Percentiles rank a stretch among this genome's conserved stretches.
Conservation (phyloP, 1,284 basidiomycete species). For the Austropuccinia psidii region DNA sequence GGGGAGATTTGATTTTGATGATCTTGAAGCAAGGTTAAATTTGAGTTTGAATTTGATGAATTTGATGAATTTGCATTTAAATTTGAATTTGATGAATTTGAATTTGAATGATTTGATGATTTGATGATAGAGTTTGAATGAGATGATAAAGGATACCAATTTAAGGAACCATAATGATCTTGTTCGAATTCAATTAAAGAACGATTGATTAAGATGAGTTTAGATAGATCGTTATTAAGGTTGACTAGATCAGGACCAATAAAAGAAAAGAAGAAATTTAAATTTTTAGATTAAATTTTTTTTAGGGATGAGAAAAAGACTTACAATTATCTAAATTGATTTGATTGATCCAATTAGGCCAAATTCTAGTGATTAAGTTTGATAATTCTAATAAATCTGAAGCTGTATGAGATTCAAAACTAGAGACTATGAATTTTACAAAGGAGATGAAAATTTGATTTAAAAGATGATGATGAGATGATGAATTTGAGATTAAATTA, state of each 20-base stretch:
- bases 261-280: background rate
- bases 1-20: too few species aligned
- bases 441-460: slow-evolving; percentile 1
- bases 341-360: slow-evolving; percentile 20
- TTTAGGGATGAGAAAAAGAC: background rate
- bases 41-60: background rate
- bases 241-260: background rate
- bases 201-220: slow-evolving; percentile 12
- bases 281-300: too few species aligned
- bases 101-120: background rate
- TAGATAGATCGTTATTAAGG: slow-evolving; percentile 15
- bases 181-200: slow-evolving; percentile 25
- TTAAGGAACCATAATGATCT: background rate
- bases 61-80: background rate
- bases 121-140: background rate
- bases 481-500: background rate
- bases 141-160: slow-evolving; percentile 17
- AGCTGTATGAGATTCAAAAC: slow-evolving; percentile 19
- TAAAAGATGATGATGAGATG: background rate
- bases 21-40: too few species aligned
- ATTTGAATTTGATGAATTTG: background rate
- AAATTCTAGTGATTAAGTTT: background rate
- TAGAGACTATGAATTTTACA: slow-evolving; percentile 14
- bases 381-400: slow-evolving; percentile 31
- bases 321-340: slow-evolving; percentile 10